Evolutionary conservation across 352 stramenopile genomes (phyloP).

Genomic region (Pythium brachiatum): DNA sequence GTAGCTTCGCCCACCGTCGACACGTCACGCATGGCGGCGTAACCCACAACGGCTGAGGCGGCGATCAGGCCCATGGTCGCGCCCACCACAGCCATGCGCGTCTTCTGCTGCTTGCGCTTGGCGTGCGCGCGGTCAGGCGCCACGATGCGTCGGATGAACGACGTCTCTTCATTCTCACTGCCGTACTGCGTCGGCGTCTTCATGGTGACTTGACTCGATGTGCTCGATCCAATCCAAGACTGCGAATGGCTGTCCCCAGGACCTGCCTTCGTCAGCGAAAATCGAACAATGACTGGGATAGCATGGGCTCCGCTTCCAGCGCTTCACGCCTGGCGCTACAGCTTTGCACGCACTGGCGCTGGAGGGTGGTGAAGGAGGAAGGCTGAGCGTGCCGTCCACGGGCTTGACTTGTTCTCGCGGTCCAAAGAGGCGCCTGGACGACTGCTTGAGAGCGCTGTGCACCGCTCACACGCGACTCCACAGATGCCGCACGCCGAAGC

Average conservation of each 20-base stretch:
- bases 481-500: not conserved
- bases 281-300: conserved; percentile 33
- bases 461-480: conserved; percentile 21
- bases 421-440: conserved; percentile 4
- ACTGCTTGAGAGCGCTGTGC: conserved; percentile 23
- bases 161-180: conserved; percentile 56
- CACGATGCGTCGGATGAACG: conserved; percentile 55
- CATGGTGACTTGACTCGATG: conserved; percentile 26
- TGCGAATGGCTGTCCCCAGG: conserved; percentile 4
- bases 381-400: too few relatives aligned
- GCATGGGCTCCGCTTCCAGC: not conserved
- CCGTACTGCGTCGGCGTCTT: conserved; percentile 54
- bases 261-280: conserved; percentile 32
- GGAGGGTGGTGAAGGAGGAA: not conserved
- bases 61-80: conserved; percentile 39
- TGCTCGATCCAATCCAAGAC: not conserved
- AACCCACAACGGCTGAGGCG: conserved; percentile 39
- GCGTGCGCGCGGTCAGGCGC: conserved; percentile 36
- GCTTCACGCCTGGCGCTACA: too few relatives aligned
- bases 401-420: too few relatives aligned
- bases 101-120: conserved; percentile 42
- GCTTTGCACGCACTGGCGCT: too few relatives aligned
- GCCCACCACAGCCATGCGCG: conserved; percentile 38
- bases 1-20: not conserved
- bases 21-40: conserved; percentile 29